These are phyloP conservation scores for Clarkia xantiana DNA, from an alignment of 345 rosid species.

Conservation along the genomic window DNA sequence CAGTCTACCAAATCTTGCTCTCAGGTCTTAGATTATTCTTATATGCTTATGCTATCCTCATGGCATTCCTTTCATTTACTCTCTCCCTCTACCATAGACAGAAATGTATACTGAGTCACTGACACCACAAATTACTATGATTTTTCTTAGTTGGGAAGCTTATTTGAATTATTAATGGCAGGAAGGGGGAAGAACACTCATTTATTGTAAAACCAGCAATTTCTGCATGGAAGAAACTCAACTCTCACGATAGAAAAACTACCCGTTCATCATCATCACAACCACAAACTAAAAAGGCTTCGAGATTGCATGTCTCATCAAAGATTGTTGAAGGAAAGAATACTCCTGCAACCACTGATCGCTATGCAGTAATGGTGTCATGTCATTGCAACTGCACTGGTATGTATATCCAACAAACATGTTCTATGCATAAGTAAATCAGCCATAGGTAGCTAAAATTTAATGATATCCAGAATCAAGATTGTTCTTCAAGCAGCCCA, in stretches of 20 bases:
- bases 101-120: neutral
- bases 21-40: conserved; percentile 33
- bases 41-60: no score
- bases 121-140: neutral
- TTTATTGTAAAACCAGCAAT: conserved; percentile 74
- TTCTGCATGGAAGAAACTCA: conserved; percentile 42
- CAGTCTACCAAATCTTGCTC: conserved; percentile 74
- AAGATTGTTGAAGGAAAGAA: conserved; percentile 34
- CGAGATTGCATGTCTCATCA: conserved; percentile 33
- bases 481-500: conserved; percentile 77
- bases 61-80: no score
- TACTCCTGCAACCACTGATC: conserved; percentile 32
- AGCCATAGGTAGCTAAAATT: conserved; percentile 1
- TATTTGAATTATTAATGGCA: conserved; percentile 20
- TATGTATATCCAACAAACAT: conserved; percentile 7
- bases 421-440: neutral
- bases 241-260: conserved; percentile 32
- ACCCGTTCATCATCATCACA: conserved; percentile 18
- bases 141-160: conserved; percentile 3
- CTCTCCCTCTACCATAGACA: no score
- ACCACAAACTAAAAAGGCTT: conserved; percentile 4
- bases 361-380: conserved; percentile 77
- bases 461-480: conserved; percentile 49
- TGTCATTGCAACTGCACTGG: conserved; percentile 89
- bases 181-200: conserved; percentile 98